Base-by-base conservation (phyloP, 768 basidiomycete genomes). In the Lanmaoa pseudosensibilis region DNA sequence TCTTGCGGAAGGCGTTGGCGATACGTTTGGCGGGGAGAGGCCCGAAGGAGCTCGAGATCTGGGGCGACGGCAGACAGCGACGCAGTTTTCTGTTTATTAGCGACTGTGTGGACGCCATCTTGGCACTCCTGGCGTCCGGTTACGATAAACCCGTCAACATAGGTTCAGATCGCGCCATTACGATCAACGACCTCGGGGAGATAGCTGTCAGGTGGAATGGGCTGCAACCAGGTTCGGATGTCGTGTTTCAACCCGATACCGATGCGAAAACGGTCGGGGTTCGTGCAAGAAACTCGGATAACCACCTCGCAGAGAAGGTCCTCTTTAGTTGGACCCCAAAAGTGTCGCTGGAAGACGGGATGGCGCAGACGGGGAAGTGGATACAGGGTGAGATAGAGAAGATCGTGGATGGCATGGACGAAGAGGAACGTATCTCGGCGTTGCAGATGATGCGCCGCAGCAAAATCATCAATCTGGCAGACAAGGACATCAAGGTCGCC, bases 41-140 rank as follows among this genome's bases (percentile, higher is more conserved):
- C 11, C 27, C 53, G 8, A 49, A 58, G 6, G 64, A 58, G 2
- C 67, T 85, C 34, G 83, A 86, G 63, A 76, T 85, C 33, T 86
- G 83, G 83, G 83, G 84, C 0, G 73, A 78, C 52, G 84, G 83
- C 2, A 57, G 36, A 2, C 84, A 85, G 55, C 72, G 77, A 8
- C 73, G 84, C 1, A 83, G 81, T 54, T 85, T 85, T 61, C 67
- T 84, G 9, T 84, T 72, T 65, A 82, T 84, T 45, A 74, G 75
- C 53, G 83, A 85, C 60, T 78, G 79, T 18, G 78, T 84, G 19
- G 77, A 78, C n/a, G 84, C 73, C 0, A 59, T 85, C 33, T 49
- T 83, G 13, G 69, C 65, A 2, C 74, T 84, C 19, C 62, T 85
- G 16, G 38, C 59, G 2, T 81, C 78, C 1, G 54, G 69, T n/a